Percentiles rank a stretch among this genome's conserved stretches.
phyloP scores from a whole-genome alignment of 257 asterid species.

The Nicotiana obtusifolia region DNA sequence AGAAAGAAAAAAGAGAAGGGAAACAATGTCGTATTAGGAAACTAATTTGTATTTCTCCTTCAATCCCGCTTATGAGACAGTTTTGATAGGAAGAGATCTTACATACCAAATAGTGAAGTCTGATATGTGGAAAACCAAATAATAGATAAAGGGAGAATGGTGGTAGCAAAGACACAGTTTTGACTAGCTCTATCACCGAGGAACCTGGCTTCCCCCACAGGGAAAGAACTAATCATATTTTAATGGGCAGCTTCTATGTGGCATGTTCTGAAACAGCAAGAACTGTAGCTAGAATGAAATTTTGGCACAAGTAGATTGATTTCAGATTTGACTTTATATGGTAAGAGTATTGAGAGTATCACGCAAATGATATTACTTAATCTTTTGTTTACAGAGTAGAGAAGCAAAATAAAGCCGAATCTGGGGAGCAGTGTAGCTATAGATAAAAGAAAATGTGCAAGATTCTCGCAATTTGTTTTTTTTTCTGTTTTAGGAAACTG shows the following conservation, averaged over 20 bases:
- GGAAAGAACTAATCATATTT: neutral
- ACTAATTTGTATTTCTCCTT: neutral
- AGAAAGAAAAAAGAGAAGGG: neutral
- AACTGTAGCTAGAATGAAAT: neutral
- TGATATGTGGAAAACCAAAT: neutral
- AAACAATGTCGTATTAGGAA: neutral
- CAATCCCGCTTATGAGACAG: neutral
- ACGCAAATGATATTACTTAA: neutral
- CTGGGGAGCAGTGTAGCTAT: neutral
- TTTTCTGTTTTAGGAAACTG: neutral
- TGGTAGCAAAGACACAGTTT: neutral
- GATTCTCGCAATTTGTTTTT: neutral
- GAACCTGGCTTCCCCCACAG: neutral
- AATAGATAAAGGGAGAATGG: neutral
- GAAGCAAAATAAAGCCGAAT: neutral
- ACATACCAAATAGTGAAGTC: neutral
- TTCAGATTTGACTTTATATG: neutral
- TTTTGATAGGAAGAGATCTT: neutral
- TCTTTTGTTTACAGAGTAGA: neutral
- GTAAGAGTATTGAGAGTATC: neutral
- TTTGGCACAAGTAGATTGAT: neutral
- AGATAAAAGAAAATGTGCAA: neutral
- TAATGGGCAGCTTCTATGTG: neutral
- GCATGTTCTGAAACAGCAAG: neutral
- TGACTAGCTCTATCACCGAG: neutral